Percentiles rank a stretch among this genome's conserved stretches.
phyloP scores from a whole-genome alignment of 2,329 filamentous ascomycete genomes.

The Diaporthe batatas region DNA sequence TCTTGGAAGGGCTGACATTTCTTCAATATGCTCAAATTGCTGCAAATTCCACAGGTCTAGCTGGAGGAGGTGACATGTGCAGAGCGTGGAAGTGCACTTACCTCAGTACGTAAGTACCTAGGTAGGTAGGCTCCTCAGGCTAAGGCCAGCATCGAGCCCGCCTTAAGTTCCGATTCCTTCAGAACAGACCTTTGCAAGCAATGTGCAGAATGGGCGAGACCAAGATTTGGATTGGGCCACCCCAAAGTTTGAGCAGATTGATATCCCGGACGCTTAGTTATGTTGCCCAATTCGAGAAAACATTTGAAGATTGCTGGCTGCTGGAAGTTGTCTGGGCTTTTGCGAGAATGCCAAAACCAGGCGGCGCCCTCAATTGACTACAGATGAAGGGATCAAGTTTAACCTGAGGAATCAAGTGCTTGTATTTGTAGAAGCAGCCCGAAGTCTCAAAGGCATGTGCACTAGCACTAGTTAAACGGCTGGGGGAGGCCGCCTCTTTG shows the following conservation, averaged over 20 bases:
- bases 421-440: neutral
- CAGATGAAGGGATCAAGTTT: too few species aligned
- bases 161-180: neutral
- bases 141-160: too few species aligned
- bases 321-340: too few species aligned
- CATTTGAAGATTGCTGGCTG: too few species aligned
- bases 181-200: too few species aligned
- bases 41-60: neutral
- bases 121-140: too few species aligned
- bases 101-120: too few species aligned
- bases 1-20: neutral
- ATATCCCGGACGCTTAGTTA: neutral
- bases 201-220: neutral
- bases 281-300: neutral
- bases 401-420: too few species aligned
- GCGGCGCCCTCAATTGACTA: neutral
- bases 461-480: neutral
- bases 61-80: neutral
- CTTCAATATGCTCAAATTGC: too few species aligned
- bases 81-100: too few species aligned
- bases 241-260: neutral
- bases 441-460: neutral
- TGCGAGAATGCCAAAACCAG: neutral
- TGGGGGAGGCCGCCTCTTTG: too few species aligned
- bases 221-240: neutral